A percentile compares a stretch with the other conserved stretches of the same genome.
Evolutionary conservation across 768 basidiomycete genomes (phyloP).

Genomic region (Mycena galopus): DNA sequence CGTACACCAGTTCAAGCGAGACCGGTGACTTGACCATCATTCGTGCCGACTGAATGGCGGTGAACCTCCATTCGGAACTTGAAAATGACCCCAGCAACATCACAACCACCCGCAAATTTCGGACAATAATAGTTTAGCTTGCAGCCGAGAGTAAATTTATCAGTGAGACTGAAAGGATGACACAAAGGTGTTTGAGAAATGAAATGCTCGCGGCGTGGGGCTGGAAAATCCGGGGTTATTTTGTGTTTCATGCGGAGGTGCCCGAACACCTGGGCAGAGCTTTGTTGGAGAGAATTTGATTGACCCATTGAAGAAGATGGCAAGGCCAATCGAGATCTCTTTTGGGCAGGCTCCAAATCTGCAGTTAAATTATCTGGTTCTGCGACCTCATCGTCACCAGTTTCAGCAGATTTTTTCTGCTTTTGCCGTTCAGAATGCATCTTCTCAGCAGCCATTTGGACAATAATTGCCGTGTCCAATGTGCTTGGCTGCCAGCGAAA

Average conservation of each 20-base stretch:
- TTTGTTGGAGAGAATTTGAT: background rate
- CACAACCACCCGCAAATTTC: background rate
- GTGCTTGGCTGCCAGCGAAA: too few species aligned
- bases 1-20: too few species aligned
- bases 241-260: background rate
- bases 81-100: too few species aligned
- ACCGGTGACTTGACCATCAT: too few species aligned
- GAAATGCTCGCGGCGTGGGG: background rate
- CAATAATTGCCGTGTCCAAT: too few species aligned
- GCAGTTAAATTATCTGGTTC: background rate
- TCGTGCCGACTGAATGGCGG: too few species aligned
- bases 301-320: background rate
- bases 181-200: background rate
- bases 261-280: background rate
- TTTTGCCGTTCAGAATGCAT: background rate
- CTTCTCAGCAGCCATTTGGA: background rate
- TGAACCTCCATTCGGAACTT: too few species aligned
- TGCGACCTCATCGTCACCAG: background rate
- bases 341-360: background rate
- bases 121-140: background rate
- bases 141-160: background rate
- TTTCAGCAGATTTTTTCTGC: conserved; percentile 2
- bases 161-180: background rate
- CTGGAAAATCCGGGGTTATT: background rate
- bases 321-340: background rate